Conservation (phyloP, 345 rosid species). For the Populus deltoides region DNA sequence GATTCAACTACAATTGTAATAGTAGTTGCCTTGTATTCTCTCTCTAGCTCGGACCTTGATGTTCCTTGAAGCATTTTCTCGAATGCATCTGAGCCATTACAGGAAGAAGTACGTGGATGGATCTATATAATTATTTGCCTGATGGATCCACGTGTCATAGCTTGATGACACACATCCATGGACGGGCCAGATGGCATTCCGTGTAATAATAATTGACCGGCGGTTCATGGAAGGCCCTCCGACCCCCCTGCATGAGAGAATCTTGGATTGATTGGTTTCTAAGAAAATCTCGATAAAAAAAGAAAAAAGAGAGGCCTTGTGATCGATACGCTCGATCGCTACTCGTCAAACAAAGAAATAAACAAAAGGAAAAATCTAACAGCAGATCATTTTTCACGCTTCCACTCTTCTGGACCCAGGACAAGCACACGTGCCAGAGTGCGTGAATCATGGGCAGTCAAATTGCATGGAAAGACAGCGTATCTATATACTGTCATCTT, state of each 20-base stretch:
- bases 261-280: not conserved
- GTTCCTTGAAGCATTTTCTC: no score
- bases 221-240: not conserved
- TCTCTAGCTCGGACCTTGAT: no score
- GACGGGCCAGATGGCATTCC: not conserved
- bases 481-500: not conserved
- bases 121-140: no score
- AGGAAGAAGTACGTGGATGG: no score
- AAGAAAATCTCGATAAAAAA: not conserved
- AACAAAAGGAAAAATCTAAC: constrained; percentile 3
- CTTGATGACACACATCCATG: not conserved
- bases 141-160: not conserved
- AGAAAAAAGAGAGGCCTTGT: not conserved
- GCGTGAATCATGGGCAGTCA: constrained; percentile 6
- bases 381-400: constrained; percentile 12
- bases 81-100: no score
- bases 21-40: no score
- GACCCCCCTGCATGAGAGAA: not conserved
- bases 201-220: not conserved
- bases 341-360: not conserved
- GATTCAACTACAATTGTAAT: no score
- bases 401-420: not conserved
- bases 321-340: not conserved
- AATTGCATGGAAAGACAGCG: not conserved
- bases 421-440: constrained; percentile 20